A percentile compares a stretch with the other conserved stretches of the same genome.
phyloP scores from a whole-genome alignment of 179 eudicot species.

The Dionaea muscipula region DNA sequence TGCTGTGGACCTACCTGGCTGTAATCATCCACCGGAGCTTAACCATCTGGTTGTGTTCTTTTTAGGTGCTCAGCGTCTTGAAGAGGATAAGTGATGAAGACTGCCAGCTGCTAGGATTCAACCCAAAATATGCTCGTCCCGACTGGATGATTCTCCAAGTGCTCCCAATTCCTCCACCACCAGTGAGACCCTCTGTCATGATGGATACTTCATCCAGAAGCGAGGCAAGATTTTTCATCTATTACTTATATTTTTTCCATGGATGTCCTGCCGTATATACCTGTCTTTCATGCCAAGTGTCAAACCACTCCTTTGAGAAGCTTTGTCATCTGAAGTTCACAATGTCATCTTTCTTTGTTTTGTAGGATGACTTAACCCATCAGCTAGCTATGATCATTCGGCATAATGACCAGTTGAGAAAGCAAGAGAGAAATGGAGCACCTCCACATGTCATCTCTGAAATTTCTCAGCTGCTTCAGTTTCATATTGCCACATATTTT shows the following conservation, averaged over 20 bases:
- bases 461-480: constrained; percentile 89
- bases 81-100: constrained; percentile 95
- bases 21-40: too few species aligned
- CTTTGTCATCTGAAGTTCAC: not conserved
- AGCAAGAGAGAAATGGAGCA: constrained; percentile 97
- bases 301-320: not conserved
- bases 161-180: constrained; percentile 97
- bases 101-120: constrained; percentile 66
- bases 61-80: constrained; percentile 75
- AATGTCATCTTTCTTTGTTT: constrained; percentile 1
- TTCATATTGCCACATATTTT: constrained; percentile 94
- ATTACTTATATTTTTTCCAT: constrained; percentile 1
- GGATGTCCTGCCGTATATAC: not conserved
- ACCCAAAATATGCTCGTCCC: constrained; percentile 94
- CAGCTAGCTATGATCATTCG: constrained; percentile 97
- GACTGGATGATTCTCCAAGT: constrained; percentile 99
- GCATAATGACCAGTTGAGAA: constrained; percentile 84
- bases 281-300: not conserved
- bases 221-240: constrained; percentile 51
- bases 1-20: not conserved
- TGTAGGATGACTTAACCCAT: constrained; percentile 96
- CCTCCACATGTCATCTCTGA: constrained; percentile 99
- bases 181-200: constrained; percentile 98
- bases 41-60: constrained; percentile 2
- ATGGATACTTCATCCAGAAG: constrained; percentile 97